Evolutionary conservation across 164 flowering plant genomes (phyloP), one percentile per base, ranked within the genome.

Genomic region (Annona squamosa): DNA sequence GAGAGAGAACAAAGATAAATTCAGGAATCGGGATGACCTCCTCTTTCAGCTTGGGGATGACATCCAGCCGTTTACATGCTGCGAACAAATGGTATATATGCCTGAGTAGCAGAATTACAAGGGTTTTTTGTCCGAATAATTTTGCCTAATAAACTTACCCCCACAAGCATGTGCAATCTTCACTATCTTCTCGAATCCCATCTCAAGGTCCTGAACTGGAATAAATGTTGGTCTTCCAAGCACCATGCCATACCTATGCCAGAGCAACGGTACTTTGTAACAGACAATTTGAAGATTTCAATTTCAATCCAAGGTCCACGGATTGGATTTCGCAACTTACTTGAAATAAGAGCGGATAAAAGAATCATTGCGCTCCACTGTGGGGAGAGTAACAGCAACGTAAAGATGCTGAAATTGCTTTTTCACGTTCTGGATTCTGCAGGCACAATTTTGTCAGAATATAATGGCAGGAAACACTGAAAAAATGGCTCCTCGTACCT

Each of bases 151-250:
- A 13, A 59, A 41, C 62, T 77, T 81, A 95, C 99, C 94, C 47
- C 97, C 98, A 80, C 85, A 86, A 80, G 93, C 87, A 81, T 82
- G 91, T 71, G 99, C 92, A 76, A 96, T 83, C 81, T 89, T 90
- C 73, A 96, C 89, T 73, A 96, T 91, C 85, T 88, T 90, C 79
- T 90, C 98, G 75, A 96, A 96, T 12, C 98, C 99, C 97, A 93
- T 93, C 87, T 96, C 97, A 48, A 85, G 43, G 80, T 90, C 94
- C 43, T 78, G 84, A 69, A 90, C 98, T 17, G 87, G 90, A 63
- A 96, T 82, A 83, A 96, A 93, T 57, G 89, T 77, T 46, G 98
- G 98, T 79, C 78, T 91, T 18, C 97, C 97, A 82, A 88, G 65
- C 85, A 86, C 89, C 86, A 93, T 86, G 13, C 85, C 88, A 73